phyloP scores from a whole-genome alignment of 495 filamentous ascomycete genomes.

The Hyaloscypha bicolor region DNA sequence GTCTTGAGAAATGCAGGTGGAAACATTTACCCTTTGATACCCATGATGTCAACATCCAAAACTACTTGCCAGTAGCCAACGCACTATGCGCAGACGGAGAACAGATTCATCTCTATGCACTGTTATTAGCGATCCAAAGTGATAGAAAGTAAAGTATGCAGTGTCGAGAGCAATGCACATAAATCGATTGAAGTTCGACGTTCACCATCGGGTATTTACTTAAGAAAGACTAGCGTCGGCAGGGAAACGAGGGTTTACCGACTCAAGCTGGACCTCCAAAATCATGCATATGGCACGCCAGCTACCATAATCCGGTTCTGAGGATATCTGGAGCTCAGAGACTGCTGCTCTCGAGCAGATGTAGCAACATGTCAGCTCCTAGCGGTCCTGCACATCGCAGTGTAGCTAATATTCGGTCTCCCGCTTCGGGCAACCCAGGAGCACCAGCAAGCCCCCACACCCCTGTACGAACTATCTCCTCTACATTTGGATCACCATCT shows the following conservation, averaged over 20 bases:
- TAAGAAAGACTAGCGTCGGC: slow-evolving; percentile 14
- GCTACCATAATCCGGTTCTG: not conserved
- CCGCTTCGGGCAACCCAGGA: slow-evolving; percentile 22
- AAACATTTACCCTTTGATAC: slow-evolving; percentile 58
- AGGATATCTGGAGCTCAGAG: not conserved
- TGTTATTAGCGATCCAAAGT: not conserved
- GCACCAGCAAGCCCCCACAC: slow-evolving; percentile 56
- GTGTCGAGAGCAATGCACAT: not conserved
- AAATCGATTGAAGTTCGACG: not conserved
- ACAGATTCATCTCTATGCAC: not conserved
- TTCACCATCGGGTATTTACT: slow-evolving; percentile 4
- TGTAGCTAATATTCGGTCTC: slow-evolving; percentile 52
- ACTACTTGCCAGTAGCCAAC: not conserved
- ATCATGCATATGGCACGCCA: not conserved
- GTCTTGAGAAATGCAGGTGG: slow-evolving; percentile 6
- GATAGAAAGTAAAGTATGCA: slow-evolving; percentile 3
- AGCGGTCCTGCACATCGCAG: slow-evolving; percentile 42
- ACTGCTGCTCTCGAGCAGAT: slow-evolving; percentile 9
- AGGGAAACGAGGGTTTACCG: slow-evolving; percentile 6
- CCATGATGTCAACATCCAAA: slow-evolving; percentile 45
- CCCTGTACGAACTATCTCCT: slow-evolving; percentile 58
- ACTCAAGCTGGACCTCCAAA: not conserved
- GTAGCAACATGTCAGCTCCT: slow-evolving; percentile 24
- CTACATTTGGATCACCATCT: slow-evolving; percentile 71
- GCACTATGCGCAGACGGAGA: not conserved